phyloP scores from a whole-genome alignment of 2,329 filamentous ascomycete species.

The Dactylellina drechsleri region DNA sequence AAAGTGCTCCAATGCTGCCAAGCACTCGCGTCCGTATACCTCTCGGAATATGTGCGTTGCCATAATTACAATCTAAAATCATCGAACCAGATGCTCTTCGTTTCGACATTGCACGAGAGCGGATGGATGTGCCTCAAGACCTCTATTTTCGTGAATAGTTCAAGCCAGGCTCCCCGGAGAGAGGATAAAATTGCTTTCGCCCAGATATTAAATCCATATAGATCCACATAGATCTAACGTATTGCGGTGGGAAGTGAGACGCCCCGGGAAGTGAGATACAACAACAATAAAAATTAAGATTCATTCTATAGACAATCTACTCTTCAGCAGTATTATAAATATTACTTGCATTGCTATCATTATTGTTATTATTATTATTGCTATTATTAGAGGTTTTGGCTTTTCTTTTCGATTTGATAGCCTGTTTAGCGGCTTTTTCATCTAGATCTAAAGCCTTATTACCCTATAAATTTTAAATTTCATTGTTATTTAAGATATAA shows the following conservation, averaged over 20 bases:
- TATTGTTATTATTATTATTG: constrained; percentile 1
- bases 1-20: too few species aligned
- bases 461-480: background rate
- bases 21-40: too few species aligned
- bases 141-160: too few species aligned
- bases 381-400: background rate
- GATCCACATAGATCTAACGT: too few species aligned
- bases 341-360: constrained; percentile 3
- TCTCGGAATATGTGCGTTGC: too few species aligned
- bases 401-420: background rate
- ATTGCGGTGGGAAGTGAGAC: constrained; percentile 6
- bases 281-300: constrained; percentile 4
- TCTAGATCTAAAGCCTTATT: constrained; percentile 2
- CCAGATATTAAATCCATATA: too few species aligned
- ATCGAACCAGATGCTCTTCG: too few species aligned
- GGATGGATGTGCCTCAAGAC: too few species aligned
- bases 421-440: background rate
- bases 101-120: too few species aligned
- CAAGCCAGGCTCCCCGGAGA: too few species aligned
- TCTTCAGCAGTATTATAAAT: constrained; percentile 10
- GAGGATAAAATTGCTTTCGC: too few species aligned
- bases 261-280: background rate
- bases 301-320: background rate
- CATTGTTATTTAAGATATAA: background rate
- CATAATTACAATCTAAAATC: too few species aligned